phyloP scores from a whole-genome alignment of 2,329 filamentous ascomycete genomes.

The Venturia effusa region DNA sequence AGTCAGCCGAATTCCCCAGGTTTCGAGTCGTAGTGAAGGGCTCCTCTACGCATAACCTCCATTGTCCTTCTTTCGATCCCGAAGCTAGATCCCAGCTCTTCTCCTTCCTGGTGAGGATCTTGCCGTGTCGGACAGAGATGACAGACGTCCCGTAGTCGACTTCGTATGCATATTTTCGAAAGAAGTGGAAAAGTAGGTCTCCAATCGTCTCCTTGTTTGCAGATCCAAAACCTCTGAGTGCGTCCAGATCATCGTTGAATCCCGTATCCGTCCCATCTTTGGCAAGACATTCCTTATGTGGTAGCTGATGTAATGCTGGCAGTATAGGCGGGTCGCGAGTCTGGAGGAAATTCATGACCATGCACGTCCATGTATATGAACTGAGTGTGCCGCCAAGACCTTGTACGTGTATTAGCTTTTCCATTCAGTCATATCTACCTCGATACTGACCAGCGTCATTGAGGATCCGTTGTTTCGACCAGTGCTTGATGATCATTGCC shows the following conservation, averaged over 20 bases:
- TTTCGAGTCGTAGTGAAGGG: slow-evolving; percentile 88
- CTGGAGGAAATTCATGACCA: slow-evolving; percentile 95
- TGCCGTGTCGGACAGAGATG: slow-evolving; percentile 75
- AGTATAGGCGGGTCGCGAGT: slow-evolving; percentile 73
- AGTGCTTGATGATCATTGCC: slow-evolving; percentile 96
- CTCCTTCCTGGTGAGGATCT: slow-evolving; percentile 65
- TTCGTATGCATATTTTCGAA: slow-evolving; percentile 87
- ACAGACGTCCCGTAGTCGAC: slow-evolving; percentile 79
- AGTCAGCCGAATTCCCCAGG: slow-evolving; percentile 90
- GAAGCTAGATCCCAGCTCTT: slow-evolving; percentile 71
- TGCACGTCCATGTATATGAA: slow-evolving; percentile 98
- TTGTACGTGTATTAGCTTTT: slow-evolving; percentile 25
- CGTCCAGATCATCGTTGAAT: slow-evolving; percentile 79
- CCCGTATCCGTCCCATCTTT: slow-evolving; percentile 58
- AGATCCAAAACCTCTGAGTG: slow-evolving; percentile 61
- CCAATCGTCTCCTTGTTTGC: slow-evolving; percentile 76
- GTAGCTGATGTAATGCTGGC: slow-evolving; percentile 70
- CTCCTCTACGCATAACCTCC: slow-evolving; percentile 88
- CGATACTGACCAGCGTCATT: slow-evolving; percentile 80
- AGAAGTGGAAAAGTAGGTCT: slow-evolving; percentile 88
- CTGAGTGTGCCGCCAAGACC: slow-evolving; percentile 89
- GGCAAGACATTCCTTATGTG: slow-evolving; percentile 49
- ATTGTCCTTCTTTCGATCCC: slow-evolving; percentile 39
- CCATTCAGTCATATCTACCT: not conserved
- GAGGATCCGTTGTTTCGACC: slow-evolving; percentile 83